Evolutionary conservation across 805 yeast species (phyloP), one percentile per base, ranked within the genome.

Genomic region (Sugiyamaella marilandica): DNA sequence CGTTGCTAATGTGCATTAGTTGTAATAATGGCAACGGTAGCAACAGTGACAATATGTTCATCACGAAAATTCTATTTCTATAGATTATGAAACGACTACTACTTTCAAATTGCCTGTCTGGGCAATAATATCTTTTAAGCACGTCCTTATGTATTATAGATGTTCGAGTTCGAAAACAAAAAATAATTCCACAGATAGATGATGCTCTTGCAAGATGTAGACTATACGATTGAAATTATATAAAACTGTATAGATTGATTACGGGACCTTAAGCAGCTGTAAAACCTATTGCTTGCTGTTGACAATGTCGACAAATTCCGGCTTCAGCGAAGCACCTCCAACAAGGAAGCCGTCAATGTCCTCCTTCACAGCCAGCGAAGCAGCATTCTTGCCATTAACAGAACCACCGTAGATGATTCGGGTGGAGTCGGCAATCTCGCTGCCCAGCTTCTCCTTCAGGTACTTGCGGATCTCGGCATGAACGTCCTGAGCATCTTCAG

Each of bases 341-440:
- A 94, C 99, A 68, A 94, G 83, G 92, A 91, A 94, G 51, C 99
- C 99, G 70, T 94, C 99, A 60, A 94, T 95, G 69, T 94, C 97
- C 24, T 76, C 76, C 82, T 89, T 89, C 76, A 83, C 94, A 78
- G 84, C 88, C 83, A 94, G 91, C 61, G 92, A 82, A 55, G 77
- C 72, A 62, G 95, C 94, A 76, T 92, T 94, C 78, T 82, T 82
- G 72, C 96, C 98, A 74, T 88, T 92, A 68, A 92, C 99, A 59
- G 96, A 87, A 70, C 99, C 99, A 75, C 99, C 99, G 81, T 94
- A 94, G 71, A 94, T 78, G 82, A 94, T 92, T 81, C 97, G 87
- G 62, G 80, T 82, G 56, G 75, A 71, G 59, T 79, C 84, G 65
- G 97, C 95, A 70, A 80, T 87, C 62, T 82, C 81, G 35, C 73